Evolutionary conservation across 2,329 filamentous ascomycete genomes (phyloP), one percentile per base, ranked within the genome.

Genomic region (Blumeriella jaapii): DNA sequence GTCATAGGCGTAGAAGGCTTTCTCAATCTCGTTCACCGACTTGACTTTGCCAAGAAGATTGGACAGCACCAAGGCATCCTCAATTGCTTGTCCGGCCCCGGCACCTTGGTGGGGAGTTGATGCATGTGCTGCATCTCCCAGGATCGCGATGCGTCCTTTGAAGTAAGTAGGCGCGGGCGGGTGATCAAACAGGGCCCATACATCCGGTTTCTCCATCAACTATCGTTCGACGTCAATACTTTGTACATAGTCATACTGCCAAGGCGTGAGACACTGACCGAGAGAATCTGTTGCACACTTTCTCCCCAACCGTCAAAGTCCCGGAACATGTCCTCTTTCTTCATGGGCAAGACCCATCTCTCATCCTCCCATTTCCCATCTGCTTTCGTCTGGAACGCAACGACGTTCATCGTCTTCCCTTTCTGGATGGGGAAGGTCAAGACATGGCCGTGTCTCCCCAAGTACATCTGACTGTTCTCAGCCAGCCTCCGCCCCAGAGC

Each of bases 41-140:
- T 43, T 39, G 2, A 64, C 55, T 20, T 65, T 58, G 0, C 59
- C 61, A 0, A 77, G 55, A 0, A 75, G 49, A 3, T 62, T 58
- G 0, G 63, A 60, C 1, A 66, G 48, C 2, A 64, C 54, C 11
- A 58, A 57, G 1, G 56, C 59, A 39, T 74, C 69, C 43, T 74
- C 68, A 38, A 78, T 67, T 1, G 67, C 69, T 47, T 75, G 64
- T 1, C 69, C 70, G 0, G 69, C 66, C 2, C 74, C 74, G 1
- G 72, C 65, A 0, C 72, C 74, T 17, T 74, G 68, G 24, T 72
- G 68, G 0, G 74, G 74, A 0, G 71, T 69, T 24, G 69, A 69
- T 0, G 72, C 73, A 49, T 79, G 74, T 0, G 74, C 75, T 0
- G 74, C 72, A 47, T 80, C 74, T 10, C 74, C 75, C 1, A 73